A percentile compares a stretch with the other conserved stretches of the same genome.
Evolutionary conservation across 2,329 filamentous ascomycete genomes (phyloP).

Genomic region (Botrytis fragariae): DNA sequence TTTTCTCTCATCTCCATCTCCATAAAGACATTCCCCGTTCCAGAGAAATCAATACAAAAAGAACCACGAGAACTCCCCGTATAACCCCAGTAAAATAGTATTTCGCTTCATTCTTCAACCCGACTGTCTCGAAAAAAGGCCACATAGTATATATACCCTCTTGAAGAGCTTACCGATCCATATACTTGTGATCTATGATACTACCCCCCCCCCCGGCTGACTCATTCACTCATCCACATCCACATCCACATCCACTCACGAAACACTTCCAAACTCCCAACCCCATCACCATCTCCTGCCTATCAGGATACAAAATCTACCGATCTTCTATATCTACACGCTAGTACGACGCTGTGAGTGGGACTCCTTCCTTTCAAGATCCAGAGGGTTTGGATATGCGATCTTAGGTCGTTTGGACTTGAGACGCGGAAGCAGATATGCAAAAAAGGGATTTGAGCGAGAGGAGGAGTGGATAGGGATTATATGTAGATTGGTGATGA

Average conservation of each 20-base stretch:
- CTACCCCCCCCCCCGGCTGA: too few relatives aligned
- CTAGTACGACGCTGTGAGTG: background rate
- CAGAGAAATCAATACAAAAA: too few relatives aligned
- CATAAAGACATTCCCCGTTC: too few relatives aligned
- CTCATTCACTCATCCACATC: background rate
- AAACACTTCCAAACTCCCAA: background rate
- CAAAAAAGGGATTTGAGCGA: background rate
- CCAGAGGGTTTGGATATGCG: background rate
- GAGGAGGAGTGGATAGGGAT: background rate
- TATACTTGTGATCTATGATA: too few relatives aligned
- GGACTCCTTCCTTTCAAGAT: rapidly evolving
- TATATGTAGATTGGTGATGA: background rate
- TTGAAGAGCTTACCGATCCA: too few relatives aligned
- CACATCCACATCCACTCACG: too few relatives aligned
- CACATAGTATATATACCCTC: too few relatives aligned
- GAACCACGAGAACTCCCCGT: too few relatives aligned
- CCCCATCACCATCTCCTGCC: background rate
- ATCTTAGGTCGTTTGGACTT: background rate
- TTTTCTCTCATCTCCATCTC: too few relatives aligned
- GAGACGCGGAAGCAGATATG: background rate
- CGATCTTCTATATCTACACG: background rate
- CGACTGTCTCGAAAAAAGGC: too few relatives aligned
- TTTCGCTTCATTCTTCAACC: too few relatives aligned
- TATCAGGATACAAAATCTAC: background rate
- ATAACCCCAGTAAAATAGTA: too few relatives aligned